Conservation (phyloP, 495 filamentous ascomycete genomes). For the Achaetomiella virescens region DNA sequence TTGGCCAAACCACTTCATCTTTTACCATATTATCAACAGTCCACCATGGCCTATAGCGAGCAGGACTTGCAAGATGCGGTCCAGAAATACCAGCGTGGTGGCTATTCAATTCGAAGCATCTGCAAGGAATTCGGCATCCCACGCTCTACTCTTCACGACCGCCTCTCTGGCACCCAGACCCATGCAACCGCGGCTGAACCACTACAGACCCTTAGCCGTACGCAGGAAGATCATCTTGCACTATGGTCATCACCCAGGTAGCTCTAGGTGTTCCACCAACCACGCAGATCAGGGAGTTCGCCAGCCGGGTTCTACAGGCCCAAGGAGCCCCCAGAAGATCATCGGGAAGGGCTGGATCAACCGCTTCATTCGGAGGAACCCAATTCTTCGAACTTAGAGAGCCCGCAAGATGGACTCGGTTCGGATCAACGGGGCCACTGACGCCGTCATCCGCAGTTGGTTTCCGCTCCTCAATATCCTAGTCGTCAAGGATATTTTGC, state of each 20-base stretch:
- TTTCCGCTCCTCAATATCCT: neutral
- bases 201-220: too few species aligned
- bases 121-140: too few species aligned
- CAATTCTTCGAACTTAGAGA: neutral
- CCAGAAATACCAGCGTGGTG: too few species aligned
- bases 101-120: too few species aligned
- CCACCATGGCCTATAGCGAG: too few species aligned
- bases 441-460: neutral
- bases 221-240: neutral
- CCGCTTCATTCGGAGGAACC: neutral
- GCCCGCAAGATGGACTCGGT: neutral
- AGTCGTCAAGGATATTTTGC: conserved; percentile 1
- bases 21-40: too few species aligned
- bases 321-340: neutral
- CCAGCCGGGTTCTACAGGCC: neutral
- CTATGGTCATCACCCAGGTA: neutral
- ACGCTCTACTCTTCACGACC: too few species aligned
- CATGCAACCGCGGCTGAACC: too few species aligned
- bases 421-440: neutral
- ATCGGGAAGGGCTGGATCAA: neutral
- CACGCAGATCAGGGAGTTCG: neutral
- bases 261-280: neutral
- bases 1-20: too few species aligned
- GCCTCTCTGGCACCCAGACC: too few species aligned
- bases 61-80: too few species aligned